Percentiles rank a stretch among this genome's conserved stretches.
These are phyloP conservation scores for Hypsizygus marmoreus DNA, from an alignment of 768 basidiomycete genomes.

Conservation along the genomic window DNA sequence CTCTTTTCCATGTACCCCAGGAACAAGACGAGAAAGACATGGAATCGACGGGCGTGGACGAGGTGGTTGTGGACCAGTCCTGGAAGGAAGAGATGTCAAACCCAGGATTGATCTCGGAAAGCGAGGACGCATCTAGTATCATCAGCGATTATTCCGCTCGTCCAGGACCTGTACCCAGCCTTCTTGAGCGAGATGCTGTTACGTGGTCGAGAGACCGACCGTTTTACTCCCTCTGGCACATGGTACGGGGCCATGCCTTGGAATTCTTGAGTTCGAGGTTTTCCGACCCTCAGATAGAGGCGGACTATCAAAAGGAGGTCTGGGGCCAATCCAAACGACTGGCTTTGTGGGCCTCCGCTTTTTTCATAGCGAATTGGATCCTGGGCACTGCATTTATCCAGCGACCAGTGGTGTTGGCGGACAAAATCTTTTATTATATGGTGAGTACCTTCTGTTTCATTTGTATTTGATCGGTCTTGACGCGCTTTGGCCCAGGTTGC, in stretches of 20 bases:
- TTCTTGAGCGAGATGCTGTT: neutral
- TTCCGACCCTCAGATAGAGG: slow-evolving; percentile 2
- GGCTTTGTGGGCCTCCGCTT: slow-evolving; percentile 21
- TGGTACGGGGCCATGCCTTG: too few species aligned
- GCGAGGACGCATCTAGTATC: slow-evolving; percentile 9
- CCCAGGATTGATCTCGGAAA: slow-evolving; percentile 31
- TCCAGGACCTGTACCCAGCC: neutral
- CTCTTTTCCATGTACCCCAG: neutral
- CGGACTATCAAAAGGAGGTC: slow-evolving; percentile 20
- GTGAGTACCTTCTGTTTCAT: slow-evolving; percentile 16
- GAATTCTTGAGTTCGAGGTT: slow-evolving; percentile 13
- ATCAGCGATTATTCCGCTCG: neutral
- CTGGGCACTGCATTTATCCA: slow-evolving; percentile 22
- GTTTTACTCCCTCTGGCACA: too few species aligned
- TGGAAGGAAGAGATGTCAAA: slow-evolving; percentile 48
- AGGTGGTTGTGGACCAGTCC: slow-evolving; percentile 60
- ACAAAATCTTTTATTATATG: slow-evolving; percentile 45
- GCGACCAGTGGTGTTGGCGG: slow-evolving; percentile 22
- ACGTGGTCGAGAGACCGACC: too few species aligned
- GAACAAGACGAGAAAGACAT: slow-evolving; percentile 7
- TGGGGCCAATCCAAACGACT: slow-evolving; percentile 18
- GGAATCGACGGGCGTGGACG: slow-evolving; percentile 44
- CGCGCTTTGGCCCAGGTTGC: slow-evolving; percentile 33
- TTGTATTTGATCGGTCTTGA: neutral
- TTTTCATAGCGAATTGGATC: slow-evolving; percentile 27